These are phyloP conservation scores for Phylloporus gajari DNA, from an alignment of 1,284 basidiomycete genomes.

Conservation along the genomic window DNA sequence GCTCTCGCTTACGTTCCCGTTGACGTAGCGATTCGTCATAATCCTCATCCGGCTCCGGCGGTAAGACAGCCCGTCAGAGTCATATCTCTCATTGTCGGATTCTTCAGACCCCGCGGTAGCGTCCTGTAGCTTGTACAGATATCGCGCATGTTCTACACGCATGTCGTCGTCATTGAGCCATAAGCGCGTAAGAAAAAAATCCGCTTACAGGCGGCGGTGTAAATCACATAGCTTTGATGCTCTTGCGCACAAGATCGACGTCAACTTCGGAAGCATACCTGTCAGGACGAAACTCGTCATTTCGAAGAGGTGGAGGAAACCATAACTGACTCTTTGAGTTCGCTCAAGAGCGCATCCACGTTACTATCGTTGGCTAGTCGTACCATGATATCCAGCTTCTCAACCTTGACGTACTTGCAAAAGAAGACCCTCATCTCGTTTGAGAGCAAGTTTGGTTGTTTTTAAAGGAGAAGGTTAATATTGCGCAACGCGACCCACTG, in stretches of 20 bases:
- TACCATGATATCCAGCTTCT: conserved; percentile 99
- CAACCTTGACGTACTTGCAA: conserved; percentile 99
- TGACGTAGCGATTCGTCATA: conserved; percentile 65
- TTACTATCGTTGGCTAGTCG: conserved; percentile 91
- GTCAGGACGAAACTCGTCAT: conserved; percentile 14
- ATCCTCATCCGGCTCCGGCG: conserved; percentile 69
- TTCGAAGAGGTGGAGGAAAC: not conserved
- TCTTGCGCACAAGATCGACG: conserved; percentile 96
- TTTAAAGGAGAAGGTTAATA: conserved; percentile 95
- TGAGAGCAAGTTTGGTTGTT: conserved; percentile 86
- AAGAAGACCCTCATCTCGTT: conserved; percentile 99
- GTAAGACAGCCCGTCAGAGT: conserved; percentile 55
- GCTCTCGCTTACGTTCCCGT: conserved; percentile 46
- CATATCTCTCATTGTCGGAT: conserved; percentile 63
- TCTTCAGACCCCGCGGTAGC: conserved; percentile 56
- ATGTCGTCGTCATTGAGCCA: conserved; percentile 7
- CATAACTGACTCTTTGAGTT: conserved; percentile 85
- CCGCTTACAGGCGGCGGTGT: conserved; percentile 74
- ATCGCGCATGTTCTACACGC: conserved; percentile 66
- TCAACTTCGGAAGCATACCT: conserved; percentile 98
- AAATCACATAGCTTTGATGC: conserved; percentile 88
- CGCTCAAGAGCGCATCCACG: conserved; percentile 92
- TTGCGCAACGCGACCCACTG: conserved; percentile 98
- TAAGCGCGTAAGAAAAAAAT: not conserved
- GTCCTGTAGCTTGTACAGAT: conserved; percentile 70